Base-by-base conservation (phyloP, 495 filamentous ascomycete species). In the Hapsidospora chrysogenum region DNA sequence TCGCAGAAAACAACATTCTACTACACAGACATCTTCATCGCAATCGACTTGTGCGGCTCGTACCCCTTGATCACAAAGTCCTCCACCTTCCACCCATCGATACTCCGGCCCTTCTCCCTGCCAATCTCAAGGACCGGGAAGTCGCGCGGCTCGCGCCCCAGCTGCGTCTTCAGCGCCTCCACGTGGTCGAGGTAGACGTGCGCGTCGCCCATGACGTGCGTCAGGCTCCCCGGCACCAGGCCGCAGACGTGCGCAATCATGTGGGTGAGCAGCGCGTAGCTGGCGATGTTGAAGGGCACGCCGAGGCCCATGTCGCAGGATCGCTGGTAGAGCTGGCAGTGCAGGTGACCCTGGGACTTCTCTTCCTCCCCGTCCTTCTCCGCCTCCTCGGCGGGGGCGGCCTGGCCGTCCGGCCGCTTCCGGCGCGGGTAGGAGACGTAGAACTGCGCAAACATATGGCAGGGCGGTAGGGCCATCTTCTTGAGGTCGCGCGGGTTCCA, bases 361-460 rank as follows among this genome's bases (percentile, higher is more conserved):
- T 50, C 48, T 29, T 49, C 53, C 23, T 51, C 48, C 27, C 42
- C 49, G 17, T 54, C 33, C 17, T 17, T 34, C 38, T 23, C 48
- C 32, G 49, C 49, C n/a, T 49, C 45, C 30, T 46, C 50, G 9
- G n/a, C 19, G 8, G 35, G 20, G n/a, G n/a, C n/a, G n/a, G n/a
- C n/a, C n/a, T n/a, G n/a, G 16, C 14, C 25, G 29, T 33, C 31
- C 34, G 40, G 50, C 4, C 34, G 35, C 40, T 5, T 36, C 21
- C 17, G 41, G 22, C 60, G 37, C 6, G 80, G 80, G 53, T 72
- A 95, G 1, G 77, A 82, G 25, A 97, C 86, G 47, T 95, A 95
- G 48, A 96, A 96, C 57, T 96, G 92, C 10, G 87, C 87, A 59
- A 97, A 94, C 89, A 97, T 93, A 54, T 96, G 89, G 50, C 89